Base-by-base conservation (phyloP, 1,284 basidiomycete genomes). In the Pseudozyma sp. region DNA sequence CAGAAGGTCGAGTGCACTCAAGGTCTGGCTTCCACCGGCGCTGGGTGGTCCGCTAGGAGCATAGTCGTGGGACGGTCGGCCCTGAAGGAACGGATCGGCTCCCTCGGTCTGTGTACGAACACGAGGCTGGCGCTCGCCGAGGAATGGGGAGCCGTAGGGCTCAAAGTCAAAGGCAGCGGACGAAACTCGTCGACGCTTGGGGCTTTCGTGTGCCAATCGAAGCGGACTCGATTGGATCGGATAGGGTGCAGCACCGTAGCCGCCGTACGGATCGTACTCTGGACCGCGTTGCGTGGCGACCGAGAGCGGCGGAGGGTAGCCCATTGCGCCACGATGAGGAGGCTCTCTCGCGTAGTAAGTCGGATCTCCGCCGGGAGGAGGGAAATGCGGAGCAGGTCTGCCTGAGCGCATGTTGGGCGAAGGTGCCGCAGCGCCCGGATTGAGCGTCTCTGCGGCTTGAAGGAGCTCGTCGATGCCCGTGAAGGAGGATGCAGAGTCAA, bases 401-500 rank as follows among this genome's bases (percentile, higher is more conserved):
- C 53, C 54, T 3, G 60, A 57, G 46, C 61, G 67, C 56, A 57
- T 52, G 30, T 56, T 54, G 3, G 60, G 68, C 53, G 68, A 72
- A 29, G 65, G 55, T 17, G 68, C 68, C n/a, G 54, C 62, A 19
- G 68, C 69, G 35, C 70, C 68, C 1, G 79, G 79, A 35, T 77
- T 81, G 46, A 83, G 72, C 37, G 78, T 78, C 59, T 84, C 79
- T 14, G 82, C 82, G 6, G 82, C 82, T 33, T 84, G 80, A 10
- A 84, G 72, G 16, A 84, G 75, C 64, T 82, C 82, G 59, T 84
- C 82, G 55, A 84, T 82, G 30, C 81, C 81, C 45, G 69, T 79
- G 47, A 75, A 78, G 43, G 68, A 80, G 9, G 75, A 71, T 1
- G 54, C 67, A 4, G 76, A 78, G 24, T 67, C 64, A 35, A 73